A percentile compares a stretch with the other conserved stretches of the same genome.
Conservation (phyloP, 1,139 yeast species). For the Protomyces macrosporus region DNA sequence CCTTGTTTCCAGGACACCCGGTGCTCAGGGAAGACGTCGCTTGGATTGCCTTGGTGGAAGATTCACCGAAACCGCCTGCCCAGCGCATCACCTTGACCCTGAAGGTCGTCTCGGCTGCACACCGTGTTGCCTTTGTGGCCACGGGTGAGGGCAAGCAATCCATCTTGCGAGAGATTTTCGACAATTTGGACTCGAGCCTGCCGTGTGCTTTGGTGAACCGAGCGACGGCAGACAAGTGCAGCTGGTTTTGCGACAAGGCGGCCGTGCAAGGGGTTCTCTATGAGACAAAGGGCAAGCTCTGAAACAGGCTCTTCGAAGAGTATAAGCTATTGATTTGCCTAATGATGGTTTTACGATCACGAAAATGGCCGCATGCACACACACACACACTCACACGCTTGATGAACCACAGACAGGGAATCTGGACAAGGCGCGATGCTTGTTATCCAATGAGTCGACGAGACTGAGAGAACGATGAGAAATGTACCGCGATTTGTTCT, state of each 20-base stretch:
- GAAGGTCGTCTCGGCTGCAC: conserved; percentile 93
- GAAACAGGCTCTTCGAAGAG: no score
- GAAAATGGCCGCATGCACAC: no score
- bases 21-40: conserved; percentile 84
- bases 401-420: no score
- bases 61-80: conserved; percentile 86
- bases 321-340: no score
- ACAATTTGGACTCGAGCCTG: conserved; percentile 92
- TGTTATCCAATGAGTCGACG: no score
- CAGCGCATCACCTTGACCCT: conserved; percentile 86
- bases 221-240: conserved; percentile 91
- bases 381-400: no score
- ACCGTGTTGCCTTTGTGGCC: conserved; percentile 33
- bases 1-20: conserved; percentile 88
- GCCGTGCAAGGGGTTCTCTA: conserved; percentile 47
- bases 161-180: conserved; percentile 85
- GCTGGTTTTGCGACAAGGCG: conserved; percentile 97
- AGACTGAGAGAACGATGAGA: no score
- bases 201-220: conserved; percentile 93
- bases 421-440: no score
- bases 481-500: no score
- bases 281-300: conserved; percentile 16
- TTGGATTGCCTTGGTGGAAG: conserved; percentile 91
- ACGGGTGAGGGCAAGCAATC: conserved; percentile 80
- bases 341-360: no score